Percentiles rank a stretch among this genome's conserved stretches.
Evolutionary conservation across 345 rosid genomes (phyloP).

Genomic region (Aethionema arabicum): DNA sequence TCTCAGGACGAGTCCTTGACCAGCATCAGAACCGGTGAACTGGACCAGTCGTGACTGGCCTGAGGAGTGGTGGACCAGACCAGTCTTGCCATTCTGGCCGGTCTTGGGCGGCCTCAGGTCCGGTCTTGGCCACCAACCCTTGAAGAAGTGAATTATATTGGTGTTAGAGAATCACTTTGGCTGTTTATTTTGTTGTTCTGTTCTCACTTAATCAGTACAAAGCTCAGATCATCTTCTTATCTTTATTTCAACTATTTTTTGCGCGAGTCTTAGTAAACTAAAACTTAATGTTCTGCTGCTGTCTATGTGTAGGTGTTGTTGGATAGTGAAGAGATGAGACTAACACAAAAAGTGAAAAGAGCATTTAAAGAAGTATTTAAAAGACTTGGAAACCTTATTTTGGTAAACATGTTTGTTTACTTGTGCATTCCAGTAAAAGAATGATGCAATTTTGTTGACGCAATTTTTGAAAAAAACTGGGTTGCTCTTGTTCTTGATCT

Average conservation of each 20-base stretch:
- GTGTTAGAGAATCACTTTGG: background rate
- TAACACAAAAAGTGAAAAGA: constrained; percentile 35
- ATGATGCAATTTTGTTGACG: constrained; percentile 10
- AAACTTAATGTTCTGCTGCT: background rate
- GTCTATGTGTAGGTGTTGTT: constrained; percentile 29
- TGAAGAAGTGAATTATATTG: background rate
- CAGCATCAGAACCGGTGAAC: no score
- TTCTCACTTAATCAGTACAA: no score
- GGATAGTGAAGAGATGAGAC: constrained; percentile 39
- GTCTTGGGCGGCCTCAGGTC: no score
- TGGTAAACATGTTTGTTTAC: constrained; percentile 33
- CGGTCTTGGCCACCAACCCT: no score
- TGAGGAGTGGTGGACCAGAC: no score
- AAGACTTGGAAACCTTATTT: constrained; percentile 28
- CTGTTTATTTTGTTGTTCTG: background rate
- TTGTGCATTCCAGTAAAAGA: constrained; percentile 35
- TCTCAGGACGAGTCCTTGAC: no score
- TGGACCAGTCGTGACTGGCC: no score
- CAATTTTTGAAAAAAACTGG: no score
- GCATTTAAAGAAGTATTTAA: constrained; percentile 23
- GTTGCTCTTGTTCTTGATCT: no score
- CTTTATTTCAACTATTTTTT: background rate
- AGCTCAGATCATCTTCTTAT: background rate
- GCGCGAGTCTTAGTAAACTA: background rate
- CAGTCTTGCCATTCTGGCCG: no score